Conservation (phyloP, 371 early-diverging fungal genomes). For the Mucor indicus region DNA sequence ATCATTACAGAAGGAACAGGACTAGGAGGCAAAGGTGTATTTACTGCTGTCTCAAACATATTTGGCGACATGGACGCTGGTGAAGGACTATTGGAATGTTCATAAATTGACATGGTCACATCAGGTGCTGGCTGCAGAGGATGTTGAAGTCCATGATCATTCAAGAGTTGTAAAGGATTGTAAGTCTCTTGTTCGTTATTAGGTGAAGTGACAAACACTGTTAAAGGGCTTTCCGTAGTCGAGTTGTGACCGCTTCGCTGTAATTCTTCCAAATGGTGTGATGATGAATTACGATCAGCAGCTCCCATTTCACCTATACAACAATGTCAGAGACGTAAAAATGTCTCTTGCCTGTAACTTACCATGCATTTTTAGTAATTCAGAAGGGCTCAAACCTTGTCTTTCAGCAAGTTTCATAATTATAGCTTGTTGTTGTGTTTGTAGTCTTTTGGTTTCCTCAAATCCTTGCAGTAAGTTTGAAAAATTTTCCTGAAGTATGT, state of each 20-base stretch:
- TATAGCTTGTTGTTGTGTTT: conserved; percentile 50
- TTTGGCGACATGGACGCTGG: conserved; percentile 4
- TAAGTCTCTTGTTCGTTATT: not conserved
- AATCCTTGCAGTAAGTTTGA: conserved; percentile 63
- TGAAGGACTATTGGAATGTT: conserved; percentile 5
- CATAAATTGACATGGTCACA: conserved; percentile 14
- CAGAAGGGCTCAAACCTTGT: conserved; percentile 10
- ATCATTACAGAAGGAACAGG: conserved; percentile 8
- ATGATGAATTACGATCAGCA: too few relatives aligned
- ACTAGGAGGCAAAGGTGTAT: conserved; percentile 15
- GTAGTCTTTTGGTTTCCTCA: conserved; percentile 57
- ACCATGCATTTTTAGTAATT: not conserved
- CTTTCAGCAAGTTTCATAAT: conserved; percentile 24
- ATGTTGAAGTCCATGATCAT: not conserved
- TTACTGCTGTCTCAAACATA: conserved; percentile 11
- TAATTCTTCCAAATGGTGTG: not conserved
- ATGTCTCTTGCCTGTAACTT: not conserved
- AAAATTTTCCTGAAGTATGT: conserved; percentile 60
- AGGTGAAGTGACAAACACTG: conserved; percentile 11
- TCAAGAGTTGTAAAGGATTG: conserved; percentile 8
- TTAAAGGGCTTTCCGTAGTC: not conserved
- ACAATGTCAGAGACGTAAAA: not conserved
- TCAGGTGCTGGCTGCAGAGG: conserved; percentile 12
- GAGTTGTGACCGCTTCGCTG: not conserved
- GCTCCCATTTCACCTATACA: too few relatives aligned